Percentiles rank a stretch among this genome's conserved stretches.
phyloP scores from a whole-genome alignment of 1,139 yeast genomes.

The Lipomyces yarrowii region DNA sequence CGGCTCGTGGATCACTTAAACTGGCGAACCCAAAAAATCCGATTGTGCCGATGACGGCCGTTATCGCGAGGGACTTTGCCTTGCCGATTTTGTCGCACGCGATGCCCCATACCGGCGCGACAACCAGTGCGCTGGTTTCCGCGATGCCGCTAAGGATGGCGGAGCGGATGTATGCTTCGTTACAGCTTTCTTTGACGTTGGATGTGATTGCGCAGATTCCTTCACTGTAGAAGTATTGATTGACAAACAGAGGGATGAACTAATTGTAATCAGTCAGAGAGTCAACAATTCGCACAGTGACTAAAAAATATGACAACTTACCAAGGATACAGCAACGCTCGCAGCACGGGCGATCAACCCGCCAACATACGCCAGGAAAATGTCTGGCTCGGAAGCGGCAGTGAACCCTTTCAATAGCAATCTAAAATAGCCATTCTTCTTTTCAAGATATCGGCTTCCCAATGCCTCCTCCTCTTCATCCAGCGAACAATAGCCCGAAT shows the following conservation, averaged over 20 bases:
- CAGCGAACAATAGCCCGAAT: constrained; percentile 5
- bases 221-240: constrained; percentile 54
- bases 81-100: constrained; percentile 57
- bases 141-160: constrained; percentile 71
- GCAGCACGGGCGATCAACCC: constrained; percentile 67
- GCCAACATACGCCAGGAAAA: constrained; percentile 59
- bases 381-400: constrained; percentile 45
- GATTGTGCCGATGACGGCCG: constrained; percentile 46
- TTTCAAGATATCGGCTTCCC: constrained; percentile 29
- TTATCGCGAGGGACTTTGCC: constrained; percentile 43
- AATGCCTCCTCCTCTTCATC: constrained; percentile 13
- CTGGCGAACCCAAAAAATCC: constrained; percentile 45
- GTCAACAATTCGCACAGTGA: neutral
- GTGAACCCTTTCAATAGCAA: constrained; percentile 52
- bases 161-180: constrained; percentile 64
- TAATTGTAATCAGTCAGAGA: neutral
- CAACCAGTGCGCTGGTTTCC: constrained; percentile 57
- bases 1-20: constrained; percentile 42
- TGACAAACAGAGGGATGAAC: constrained; percentile 66
- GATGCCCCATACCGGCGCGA: constrained; percentile 67
- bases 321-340: constrained; percentile 52
- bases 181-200: constrained; percentile 51
- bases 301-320: neutral
- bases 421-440: constrained; percentile 42
- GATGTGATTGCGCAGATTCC: constrained; percentile 51